These are phyloP conservation scores for Carex sylvatica DNA, from an alignment of 202 grass and related monocot genomes.

Conservation along the genomic window DNA sequence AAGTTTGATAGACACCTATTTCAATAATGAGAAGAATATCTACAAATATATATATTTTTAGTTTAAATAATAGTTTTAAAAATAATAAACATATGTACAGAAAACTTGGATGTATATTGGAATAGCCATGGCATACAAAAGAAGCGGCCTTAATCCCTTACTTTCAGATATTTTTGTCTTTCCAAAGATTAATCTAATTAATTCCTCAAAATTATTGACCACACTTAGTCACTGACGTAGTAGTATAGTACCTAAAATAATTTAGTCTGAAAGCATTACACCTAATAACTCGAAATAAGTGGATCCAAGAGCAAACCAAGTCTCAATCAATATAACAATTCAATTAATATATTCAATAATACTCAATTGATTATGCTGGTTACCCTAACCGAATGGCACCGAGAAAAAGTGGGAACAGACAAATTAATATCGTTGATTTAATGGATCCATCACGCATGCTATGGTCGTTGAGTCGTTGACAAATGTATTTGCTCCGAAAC, in stretches of 20 bases:
- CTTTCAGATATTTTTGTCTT: not conserved
- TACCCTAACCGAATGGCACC: not conserved
- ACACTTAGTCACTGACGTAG: too few species aligned
- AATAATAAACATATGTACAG: not conserved
- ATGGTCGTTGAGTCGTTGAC: too few species aligned
- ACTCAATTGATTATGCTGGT: not conserved
- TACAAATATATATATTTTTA: not conserved
- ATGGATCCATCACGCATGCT: constrained; percentile 3
- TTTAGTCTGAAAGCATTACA: not conserved
- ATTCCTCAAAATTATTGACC: not conserved
- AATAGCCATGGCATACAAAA: not conserved
- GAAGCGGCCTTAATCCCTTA: not conserved
- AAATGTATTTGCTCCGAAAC: too few species aligned
- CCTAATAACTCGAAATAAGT: not conserved
- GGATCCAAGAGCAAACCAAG: not conserved
- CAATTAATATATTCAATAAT: not conserved
- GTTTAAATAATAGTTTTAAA: not conserved
- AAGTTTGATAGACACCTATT: not conserved
- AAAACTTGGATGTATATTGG: too few species aligned
- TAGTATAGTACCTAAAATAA: not conserved
- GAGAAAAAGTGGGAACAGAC: not conserved
- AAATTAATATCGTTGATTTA: not conserved
- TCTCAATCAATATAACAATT: not conserved
- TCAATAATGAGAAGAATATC: not conserved
- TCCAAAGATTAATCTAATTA: not conserved